Evolutionary conservation across 164 flowering plant genomes (phyloP).

Genomic region (Vitis labrusca): DNA sequence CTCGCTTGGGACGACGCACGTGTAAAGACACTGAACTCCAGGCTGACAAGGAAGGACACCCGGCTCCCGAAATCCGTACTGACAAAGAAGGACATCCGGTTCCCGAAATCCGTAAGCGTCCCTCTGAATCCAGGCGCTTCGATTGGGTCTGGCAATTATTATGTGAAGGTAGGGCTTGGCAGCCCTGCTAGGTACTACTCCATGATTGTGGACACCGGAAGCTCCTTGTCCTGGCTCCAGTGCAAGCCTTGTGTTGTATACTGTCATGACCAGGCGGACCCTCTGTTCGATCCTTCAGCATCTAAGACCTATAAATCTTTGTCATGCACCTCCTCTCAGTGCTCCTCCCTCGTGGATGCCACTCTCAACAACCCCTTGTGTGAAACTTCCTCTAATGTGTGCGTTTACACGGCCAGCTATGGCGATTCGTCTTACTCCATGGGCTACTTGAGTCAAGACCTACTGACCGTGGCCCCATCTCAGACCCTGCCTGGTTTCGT

Average conservation of each 20-base stretch:
- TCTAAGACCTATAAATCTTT: conserved; percentile 32
- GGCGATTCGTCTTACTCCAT: conserved; percentile 47
- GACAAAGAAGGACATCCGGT: background rate
- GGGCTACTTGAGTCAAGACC: conserved; percentile 41
- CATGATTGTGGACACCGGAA: conserved; percentile 54
- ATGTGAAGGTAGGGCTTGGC: conserved; percentile 43
- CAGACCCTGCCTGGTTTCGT: conserved; percentile 22
- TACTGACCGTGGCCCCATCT: conserved; percentile 23
- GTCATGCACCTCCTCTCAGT: conserved; percentile 29
- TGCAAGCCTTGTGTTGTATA: conserved; percentile 42
- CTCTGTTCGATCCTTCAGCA: conserved; percentile 29
- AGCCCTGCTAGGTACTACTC: conserved; percentile 29
- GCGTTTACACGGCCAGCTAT: conserved; percentile 42
- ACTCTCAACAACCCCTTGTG: conserved; percentile 42
- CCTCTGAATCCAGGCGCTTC: conserved; percentile 31
- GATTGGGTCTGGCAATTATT: conserved; percentile 43
- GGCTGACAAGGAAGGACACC: background rate
- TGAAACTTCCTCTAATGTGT: conserved; percentile 3
- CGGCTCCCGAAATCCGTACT: background rate
- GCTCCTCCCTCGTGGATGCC: conserved; percentile 31
- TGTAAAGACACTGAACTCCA: background rate
- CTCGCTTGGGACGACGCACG: background rate
- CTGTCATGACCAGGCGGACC: conserved; percentile 42
- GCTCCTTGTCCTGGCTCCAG: conserved; percentile 53
- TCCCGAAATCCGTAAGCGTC: conserved; percentile 17